Conservation (phyloP, 2,329 filamentous ascomycete species). For the Fusarium dlaminii region DNA sequence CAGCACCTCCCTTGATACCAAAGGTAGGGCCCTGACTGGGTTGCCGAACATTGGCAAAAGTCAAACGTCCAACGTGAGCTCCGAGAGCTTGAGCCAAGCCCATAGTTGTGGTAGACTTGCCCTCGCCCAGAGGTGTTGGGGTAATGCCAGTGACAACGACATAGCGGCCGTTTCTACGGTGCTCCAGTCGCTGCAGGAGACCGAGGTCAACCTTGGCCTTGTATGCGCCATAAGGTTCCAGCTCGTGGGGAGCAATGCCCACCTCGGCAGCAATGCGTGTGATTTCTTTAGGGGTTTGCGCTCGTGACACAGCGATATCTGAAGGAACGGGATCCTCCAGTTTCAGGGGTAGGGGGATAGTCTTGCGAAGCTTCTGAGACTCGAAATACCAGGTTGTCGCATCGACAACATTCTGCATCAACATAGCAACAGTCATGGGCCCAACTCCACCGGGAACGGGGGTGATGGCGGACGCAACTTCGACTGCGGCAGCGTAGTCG, state of each 20-base stretch:
- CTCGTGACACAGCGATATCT: slow-evolving; percentile 90
- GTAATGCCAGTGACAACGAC: slow-evolving; percentile 96
- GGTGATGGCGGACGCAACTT: slow-evolving; percentile 92
- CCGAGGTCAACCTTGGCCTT: slow-evolving; percentile 94
- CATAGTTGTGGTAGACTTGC: slow-evolving; percentile 98
- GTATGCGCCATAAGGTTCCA: slow-evolving; percentile 93
- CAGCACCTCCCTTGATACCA: slow-evolving; percentile 97
- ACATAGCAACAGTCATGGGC: slow-evolving; percentile 99
- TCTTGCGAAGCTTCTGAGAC: slow-evolving; percentile 80
- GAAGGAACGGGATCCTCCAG: slow-evolving; percentile 86
- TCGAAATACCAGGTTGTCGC: slow-evolving; percentile 85
- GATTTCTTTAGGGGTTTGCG: slow-evolving; percentile 92
- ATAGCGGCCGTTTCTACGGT: slow-evolving; percentile 90
- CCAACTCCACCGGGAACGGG: slow-evolving; percentile 97
- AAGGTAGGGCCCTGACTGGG: slow-evolving; percentile 98
- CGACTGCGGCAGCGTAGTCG: slow-evolving; percentile 83
- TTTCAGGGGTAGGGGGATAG: slow-evolving; percentile 85
- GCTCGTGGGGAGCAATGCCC: slow-evolving; percentile 86
- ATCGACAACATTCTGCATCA: slow-evolving; percentile 93
- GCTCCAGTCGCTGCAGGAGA: slow-evolving; percentile 82
- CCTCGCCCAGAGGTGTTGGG: slow-evolving; percentile 94
- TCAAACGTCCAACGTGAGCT: slow-evolving; percentile 85
- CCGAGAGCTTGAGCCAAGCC: slow-evolving; percentile 93
- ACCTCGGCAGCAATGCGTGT: slow-evolving; percentile 85
- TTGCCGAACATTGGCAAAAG: slow-evolving; percentile 96